Evolutionary conservation across 805 yeast genomes (phyloP), one percentile per base, ranked within the genome.

Genomic region (Candida pini): DNA sequence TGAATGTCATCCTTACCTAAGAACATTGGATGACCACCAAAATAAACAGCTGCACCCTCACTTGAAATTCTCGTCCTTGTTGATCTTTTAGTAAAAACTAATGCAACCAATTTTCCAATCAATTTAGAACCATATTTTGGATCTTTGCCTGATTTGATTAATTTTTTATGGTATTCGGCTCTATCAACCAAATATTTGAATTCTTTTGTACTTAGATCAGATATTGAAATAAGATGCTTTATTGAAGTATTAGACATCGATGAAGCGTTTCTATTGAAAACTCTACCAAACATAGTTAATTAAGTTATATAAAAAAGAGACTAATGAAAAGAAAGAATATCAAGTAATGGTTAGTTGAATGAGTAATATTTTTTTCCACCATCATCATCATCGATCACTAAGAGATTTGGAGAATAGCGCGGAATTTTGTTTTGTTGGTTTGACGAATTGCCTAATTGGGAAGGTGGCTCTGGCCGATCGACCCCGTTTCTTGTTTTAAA

Each of bases 1-100:
- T 92, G 98, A 55, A 92, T 92, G 51, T 92, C 98, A 48, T 89
- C 96, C 49, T 83, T 87, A 33, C 98, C 97, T 46, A 92, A 68
- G 53, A 92, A 92, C 92, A 92, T 83, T 9, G 98, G 96, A 49
- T 81, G 92, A 6, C 89, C 97, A 14, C 97, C 97, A 47, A 90
- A 83, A 56, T 82, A 88, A 2, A 84, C 72, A 9, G 89, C 84
- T 12, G 98, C 98, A 33, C 95, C 97, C 58, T 92, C 98, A 9
- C 89, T 71, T 17, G 96, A 87, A 25, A 92, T 76, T 61, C 98
- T 78, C 17, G 98, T 92, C 62, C 98, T 75, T 17, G 98, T 92
- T 6, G 96, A 86, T 60, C 98, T 78, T 58, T 92, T 92, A 38
- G 87, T 73, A 61, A 92, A 92, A 29, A 92, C 58, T 51, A 92